A percentile compares a stretch with the other conserved stretches of the same genome.
Conservation (phyloP, 129 eudicot genomes). For the Logfia minima region DNA sequence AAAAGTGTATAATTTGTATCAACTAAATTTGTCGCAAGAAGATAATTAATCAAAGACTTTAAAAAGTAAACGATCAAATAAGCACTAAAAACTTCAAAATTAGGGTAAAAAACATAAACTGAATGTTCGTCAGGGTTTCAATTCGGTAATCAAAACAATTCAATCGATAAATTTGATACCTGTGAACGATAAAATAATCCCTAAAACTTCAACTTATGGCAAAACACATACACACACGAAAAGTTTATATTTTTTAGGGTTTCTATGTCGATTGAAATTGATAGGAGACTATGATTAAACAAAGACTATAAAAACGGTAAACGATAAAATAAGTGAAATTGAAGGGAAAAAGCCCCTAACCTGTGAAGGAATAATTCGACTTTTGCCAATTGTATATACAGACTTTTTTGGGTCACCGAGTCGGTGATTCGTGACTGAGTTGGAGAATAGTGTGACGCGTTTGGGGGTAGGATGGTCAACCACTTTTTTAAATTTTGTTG, state of each 20-base stretch:
- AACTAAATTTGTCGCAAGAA: too few relatives aligned
- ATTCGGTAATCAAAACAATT: not conserved
- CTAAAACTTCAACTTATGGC: not conserved
- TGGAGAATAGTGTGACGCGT: not conserved
- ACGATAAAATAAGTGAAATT: not conserved
- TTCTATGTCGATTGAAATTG: not conserved
- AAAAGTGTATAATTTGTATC: too few relatives aligned
- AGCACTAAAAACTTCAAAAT: too few relatives aligned
- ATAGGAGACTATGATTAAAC: not conserved
- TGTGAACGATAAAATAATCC: not conserved
- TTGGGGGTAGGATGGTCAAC: not conserved
- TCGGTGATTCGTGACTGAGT: slow-evolving; percentile 31
- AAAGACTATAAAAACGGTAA: not conserved
- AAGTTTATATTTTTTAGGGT: not conserved
- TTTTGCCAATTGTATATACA: not conserved
- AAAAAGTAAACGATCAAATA: too few relatives aligned
- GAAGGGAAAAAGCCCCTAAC: slow-evolving; percentile 13
- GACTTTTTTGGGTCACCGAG: slow-evolving; percentile 20
- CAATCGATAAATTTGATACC: not conserved
- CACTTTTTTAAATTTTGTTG: not conserved
- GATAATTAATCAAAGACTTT: not conserved
- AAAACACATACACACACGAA: not conserved
- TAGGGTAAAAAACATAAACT: not conserved
- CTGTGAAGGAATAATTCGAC: slow-evolving; percentile 7
- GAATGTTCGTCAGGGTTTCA: not conserved